Base-by-base conservation (phyloP, 176 grass and related monocot species). In the Pontederia crassipes region DNA sequence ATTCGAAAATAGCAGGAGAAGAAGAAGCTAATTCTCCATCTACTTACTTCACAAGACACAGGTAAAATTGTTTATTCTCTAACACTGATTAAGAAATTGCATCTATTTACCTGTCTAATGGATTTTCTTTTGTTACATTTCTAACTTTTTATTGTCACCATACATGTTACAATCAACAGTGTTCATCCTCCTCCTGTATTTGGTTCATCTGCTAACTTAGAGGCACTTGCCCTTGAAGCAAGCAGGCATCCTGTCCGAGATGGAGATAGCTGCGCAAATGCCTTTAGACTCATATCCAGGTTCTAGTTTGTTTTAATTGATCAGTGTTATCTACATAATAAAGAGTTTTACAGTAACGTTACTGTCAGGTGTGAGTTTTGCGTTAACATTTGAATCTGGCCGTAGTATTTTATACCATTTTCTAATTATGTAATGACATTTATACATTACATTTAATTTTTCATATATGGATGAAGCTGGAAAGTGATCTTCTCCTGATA, bases 211-310 rank as follows among this genome's bases (percentile, higher is more conserved):
- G 29, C 28, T 12, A 57, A 64, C 62, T 45, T 70, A 58, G 65
- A 64, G 60, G 51, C 59, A 2, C 52, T 75, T 28, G 51, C 28
- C 54, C 57, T 54, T 69, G 65, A 64, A 46, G 57, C 48, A 8
- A 74, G 71, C 64, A 55, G 49, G 20, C 68, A 65, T 57, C 57
- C 52, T 55, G 10, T 49, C 52, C 63, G 51, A 57, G 78, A 70
- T 46, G 69, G 57, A 61, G 60, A 60, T 72, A 67, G 32, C 13
- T 46, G 57, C 54, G 48, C 57, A 69, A 52, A 52, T 48, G 3
- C 48, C 45, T 28, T 63, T 47, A 11, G 20, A 58, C 15, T 13
- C 67, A 63, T 69, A 49, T 40, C 14, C 54, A 68, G 78, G 78
- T 80, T 57, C 7, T 18, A 35, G 29, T 63, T 45, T 18, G 26